Evolutionary conservation across 2,329 filamentous ascomycete genomes (phyloP), one percentile per base, ranked within the genome.

Genomic region (Neofusicoccum ribis): DNA sequence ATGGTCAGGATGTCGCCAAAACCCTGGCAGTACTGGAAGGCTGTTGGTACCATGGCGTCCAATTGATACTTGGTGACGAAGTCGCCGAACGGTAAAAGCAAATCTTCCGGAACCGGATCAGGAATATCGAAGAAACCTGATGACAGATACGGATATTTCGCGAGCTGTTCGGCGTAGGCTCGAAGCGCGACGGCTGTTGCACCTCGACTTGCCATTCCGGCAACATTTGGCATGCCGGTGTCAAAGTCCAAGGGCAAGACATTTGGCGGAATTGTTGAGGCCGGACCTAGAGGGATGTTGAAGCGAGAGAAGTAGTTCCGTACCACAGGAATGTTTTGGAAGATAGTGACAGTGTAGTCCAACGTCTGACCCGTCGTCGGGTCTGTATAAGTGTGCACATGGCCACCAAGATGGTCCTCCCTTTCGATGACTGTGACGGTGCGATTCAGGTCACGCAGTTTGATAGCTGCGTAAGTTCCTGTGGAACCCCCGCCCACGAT

Each of bases 21-120:
- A 3, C 82, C 83, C 58, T 83, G 77, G 20, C 78, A 77, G 63
- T 78, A 78, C 12, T 70, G 69, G 66, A 77, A 82, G 15, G 83
- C 74, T 5, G 76, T 72, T 7, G 23, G 12, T n/a, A 74, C 76
- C 1, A 83, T 74, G 2, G 79, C 72, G n/a, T 76, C 70, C 4
- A 86, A 70, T n/a, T 74, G 70, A 70, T 85, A 79, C 70, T 85
- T 84, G 41, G 74, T 70, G 11, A 82, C 74, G 62, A 85, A 85
- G 3, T 83, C 75, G 20, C 80, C 77, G 64, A 82, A 85, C 2
- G 82, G 77, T 4, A 84, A 70, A 17, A 82, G 70, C 3, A 86
- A 72, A 49, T 84, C 82, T 36, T 78, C 74, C 0, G 82, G 81
- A 0, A 84, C 77, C 5, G 76, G 75, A 9, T 73, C 68, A 0